These are phyloP conservation scores for Didymella segeticola DNA, from an alignment of 2,329 filamentous ascomycete genomes.

Conservation along the genomic window DNA sequence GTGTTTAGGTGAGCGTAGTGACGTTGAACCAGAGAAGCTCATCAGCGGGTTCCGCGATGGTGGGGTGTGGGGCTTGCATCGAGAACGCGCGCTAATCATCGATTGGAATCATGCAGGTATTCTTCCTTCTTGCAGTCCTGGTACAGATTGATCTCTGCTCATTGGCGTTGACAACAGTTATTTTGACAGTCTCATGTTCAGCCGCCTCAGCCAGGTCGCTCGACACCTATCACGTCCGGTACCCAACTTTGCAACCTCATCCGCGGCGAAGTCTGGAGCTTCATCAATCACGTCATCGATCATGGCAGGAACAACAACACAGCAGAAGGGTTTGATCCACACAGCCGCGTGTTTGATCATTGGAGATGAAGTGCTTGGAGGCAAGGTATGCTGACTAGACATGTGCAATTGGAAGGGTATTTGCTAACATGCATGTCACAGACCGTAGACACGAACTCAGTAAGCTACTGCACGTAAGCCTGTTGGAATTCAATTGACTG, in stretches of 20 bases:
- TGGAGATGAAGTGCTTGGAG: conserved; percentile 94
- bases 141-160: neutral
- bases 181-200: conserved; percentile 65
- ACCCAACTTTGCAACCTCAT: conserved; percentile 62
- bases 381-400: conserved; percentile 70
- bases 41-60: conserved; percentile 18
- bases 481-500: neutral
- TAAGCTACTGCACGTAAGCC: conserved; percentile 21
- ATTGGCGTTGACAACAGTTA: neutral
- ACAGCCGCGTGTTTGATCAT: conserved; percentile 94
- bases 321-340: conserved; percentile 73
- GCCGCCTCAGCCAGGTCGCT: conserved; percentile 74
- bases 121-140: conserved; percentile 15
- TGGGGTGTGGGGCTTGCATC: conserved; percentile 8
- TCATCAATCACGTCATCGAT: conserved; percentile 49
- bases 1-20: conserved; percentile 12
- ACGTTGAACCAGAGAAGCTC: conserved; percentile 29
- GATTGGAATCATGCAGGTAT: conserved; percentile 7
- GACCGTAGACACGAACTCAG: conserved; percentile 71
- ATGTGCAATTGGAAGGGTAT: neutral
- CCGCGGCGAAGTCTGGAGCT: conserved; percentile 43
- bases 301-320: conserved; percentile 56
- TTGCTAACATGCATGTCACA: conserved; percentile 42
- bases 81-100: conserved; percentile 21
- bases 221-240: conserved; percentile 72